Evolutionary conservation across 2,329 filamentous ascomycete species (phyloP), one percentile per base, ranked within the genome.

Genomic region (Neofusicoccum sp.): DNA sequence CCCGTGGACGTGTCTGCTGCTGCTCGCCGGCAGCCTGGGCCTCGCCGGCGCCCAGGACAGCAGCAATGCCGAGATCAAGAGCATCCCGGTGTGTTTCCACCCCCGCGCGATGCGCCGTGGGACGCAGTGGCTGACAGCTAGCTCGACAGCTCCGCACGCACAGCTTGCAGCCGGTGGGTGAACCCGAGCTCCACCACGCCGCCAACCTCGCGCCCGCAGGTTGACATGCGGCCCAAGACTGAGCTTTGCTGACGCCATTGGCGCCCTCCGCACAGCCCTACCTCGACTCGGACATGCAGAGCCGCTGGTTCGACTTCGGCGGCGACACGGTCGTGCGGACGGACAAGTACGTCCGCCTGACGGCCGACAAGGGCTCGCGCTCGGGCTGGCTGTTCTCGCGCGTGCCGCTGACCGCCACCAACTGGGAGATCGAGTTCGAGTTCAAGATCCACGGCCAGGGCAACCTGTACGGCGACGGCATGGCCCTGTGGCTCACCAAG

Each of bases 241-340:
- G 43, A 54, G 28, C 51, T 34, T 33, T 56, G 54, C 54, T 58
- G 40, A 58, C 41, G 41, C 41, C 30, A 47, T 45, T 58, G 54
- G 31, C 30, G 20, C 24, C 26, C 6, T 38, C 14, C 38, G 14
- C 45, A 60, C 58, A 97, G 89, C 95, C 95, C 64, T 99, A 97
- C 78, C 86, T 99, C 69, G 95, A 99, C 79, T 95, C 92, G 63
- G 95, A 98, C 76, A 93, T 98, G 88, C 90, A 96, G 80, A 96
- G 91, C 80, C 89, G 95, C 74, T 99, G 95, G 93, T 99, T 93
- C 79, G 95, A 99, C 80, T 99, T 96, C 84, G 95, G 95, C 73
- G 95, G 93, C 73, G 92, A 96, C 79, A 91, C 93, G 41, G 88
- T 99, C 69, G 84, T 97, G 70, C 82, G 86, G 66, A 83, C 86